These are phyloP conservation scores for Saccharomyces hybrid DNA, from an alignment of 1,139 yeast genomes.

Conservation along the genomic window DNA sequence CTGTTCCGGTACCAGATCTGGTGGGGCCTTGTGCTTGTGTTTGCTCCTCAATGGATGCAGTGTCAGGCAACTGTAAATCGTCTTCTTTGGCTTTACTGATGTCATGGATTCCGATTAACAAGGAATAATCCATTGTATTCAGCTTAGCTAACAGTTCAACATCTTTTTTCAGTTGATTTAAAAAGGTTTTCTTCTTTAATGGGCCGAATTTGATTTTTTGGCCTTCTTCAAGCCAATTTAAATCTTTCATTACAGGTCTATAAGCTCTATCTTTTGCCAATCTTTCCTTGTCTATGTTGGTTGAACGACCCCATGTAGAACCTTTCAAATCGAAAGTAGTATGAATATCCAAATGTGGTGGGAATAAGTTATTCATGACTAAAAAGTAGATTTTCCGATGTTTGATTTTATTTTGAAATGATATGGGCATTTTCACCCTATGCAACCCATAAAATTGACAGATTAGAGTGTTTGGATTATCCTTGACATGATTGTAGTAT, in stretches of 20 bases:
- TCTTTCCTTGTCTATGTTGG: slow-evolving; percentile 31
- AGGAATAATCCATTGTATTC: slow-evolving; percentile 92
- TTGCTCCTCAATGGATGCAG: slow-evolving; percentile 3
- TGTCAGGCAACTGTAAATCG: not conserved
- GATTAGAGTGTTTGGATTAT: slow-evolving; percentile 79
- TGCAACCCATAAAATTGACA: slow-evolving; percentile 96
- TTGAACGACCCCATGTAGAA: slow-evolving; percentile 76
- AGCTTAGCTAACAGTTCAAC: slow-evolving; percentile 64
- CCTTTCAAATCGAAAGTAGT: slow-evolving; percentile 89
- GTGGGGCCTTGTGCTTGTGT: not conserved
- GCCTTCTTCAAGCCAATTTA: slow-evolving; percentile 72
- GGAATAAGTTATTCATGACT: slow-evolving; percentile 95
- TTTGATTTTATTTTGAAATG: slow-evolving; percentile 37
- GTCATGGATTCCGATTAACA: slow-evolving; percentile 83
- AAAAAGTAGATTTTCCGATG: slow-evolving; percentile 82
- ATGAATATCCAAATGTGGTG: slow-evolving; percentile 87
- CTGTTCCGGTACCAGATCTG: slow-evolving; percentile 3
- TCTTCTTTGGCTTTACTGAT: slow-evolving; percentile 34
- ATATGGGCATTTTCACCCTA: slow-evolving; percentile 81
- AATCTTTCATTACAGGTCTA: slow-evolving; percentile 59
- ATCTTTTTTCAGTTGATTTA: slow-evolving; percentile 67
- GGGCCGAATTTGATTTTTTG: slow-evolving; percentile 69
- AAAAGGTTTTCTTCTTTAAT: slow-evolving; percentile 47
- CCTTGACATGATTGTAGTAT: slow-evolving; percentile 73
- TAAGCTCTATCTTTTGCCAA: slow-evolving; percentile 15